These are phyloP conservation scores for Trametes punicea DNA, from an alignment of 768 basidiomycete species.

Conservation along the genomic window DNA sequence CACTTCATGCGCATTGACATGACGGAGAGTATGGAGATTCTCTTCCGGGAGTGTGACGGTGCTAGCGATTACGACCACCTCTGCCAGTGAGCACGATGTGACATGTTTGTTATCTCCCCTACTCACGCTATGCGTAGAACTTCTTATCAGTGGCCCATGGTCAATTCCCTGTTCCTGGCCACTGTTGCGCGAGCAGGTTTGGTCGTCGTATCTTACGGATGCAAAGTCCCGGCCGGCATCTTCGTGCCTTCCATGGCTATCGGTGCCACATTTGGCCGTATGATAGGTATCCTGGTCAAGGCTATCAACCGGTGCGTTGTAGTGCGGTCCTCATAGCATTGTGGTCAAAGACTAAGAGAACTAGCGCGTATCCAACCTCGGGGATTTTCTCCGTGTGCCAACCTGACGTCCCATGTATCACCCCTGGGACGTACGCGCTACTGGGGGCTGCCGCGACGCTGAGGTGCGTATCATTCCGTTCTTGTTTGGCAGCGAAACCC, in stretches of 20 bases:
- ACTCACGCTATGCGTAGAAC: slow-evolving; percentile 47
- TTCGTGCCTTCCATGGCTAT: slow-evolving; percentile 99
- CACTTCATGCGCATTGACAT: slow-evolving; percentile 94
- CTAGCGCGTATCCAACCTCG: slow-evolving; percentile 77
- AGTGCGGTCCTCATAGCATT: not conserved
- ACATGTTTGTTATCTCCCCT: not conserved
- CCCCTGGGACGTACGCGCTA: slow-evolving; percentile 97
- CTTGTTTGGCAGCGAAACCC: not conserved
- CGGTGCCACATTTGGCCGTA: slow-evolving; percentile 94
- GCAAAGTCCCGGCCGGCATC: slow-evolving; percentile 95
- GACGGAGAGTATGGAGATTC: slow-evolving; percentile 92
- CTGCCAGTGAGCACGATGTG: slow-evolving; percentile 95
- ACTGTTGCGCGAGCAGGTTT: slow-evolving; percentile 84
- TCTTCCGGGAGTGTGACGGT: slow-evolving; percentile 95
- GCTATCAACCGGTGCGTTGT: slow-evolving; percentile 72
- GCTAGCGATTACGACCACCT: slow-evolving; percentile 88
- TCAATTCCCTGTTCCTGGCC: slow-evolving; percentile 87
- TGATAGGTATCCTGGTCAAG: slow-evolving; percentile 96
- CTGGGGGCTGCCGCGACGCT: slow-evolving; percentile 95
- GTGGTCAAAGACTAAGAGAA: not conserved
- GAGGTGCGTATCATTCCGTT: slow-evolving; percentile 47
- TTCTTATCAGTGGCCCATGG: slow-evolving; percentile 90
- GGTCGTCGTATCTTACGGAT: slow-evolving; percentile 91
- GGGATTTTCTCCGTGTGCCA: slow-evolving; percentile 89
- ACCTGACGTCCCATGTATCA: slow-evolving; percentile 94